Percentiles rank a stretch among this genome's conserved stretches.
Evolutionary conservation across 1,284 basidiomycete genomes (phyloP).

Genomic region (Prillingera fragicola): DNA sequence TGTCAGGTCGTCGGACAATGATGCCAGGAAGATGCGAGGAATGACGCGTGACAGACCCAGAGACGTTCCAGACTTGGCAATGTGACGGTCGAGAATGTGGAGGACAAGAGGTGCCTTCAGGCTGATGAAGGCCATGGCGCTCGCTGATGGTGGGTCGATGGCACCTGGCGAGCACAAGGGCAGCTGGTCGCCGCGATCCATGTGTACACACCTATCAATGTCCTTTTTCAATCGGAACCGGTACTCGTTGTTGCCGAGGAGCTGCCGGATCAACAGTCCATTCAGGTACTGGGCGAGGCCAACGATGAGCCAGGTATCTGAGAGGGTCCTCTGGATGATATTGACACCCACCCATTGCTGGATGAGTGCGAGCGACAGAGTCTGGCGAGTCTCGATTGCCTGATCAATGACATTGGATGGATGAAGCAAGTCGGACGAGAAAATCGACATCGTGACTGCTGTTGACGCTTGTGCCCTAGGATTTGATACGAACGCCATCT

Average conservation of each 20-base stretch:
- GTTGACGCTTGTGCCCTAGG: conserved; percentile 73
- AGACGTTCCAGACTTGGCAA: conserved; percentile 92
- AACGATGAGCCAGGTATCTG: conserved; percentile 93
- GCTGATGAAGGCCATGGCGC: conserved; percentile 79
- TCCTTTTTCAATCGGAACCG: conserved; percentile 93
- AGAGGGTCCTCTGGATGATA: conserved; percentile 89
- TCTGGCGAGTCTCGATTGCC: conserved; percentile 81
- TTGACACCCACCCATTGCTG: conserved; percentile 98
- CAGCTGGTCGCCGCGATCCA: conserved; percentile 83
- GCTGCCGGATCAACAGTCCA: conserved; percentile 75
- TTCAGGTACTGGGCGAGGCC: conserved; percentile 88
- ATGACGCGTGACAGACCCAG: conserved; percentile 90
- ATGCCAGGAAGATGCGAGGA: conserved; percentile 90
- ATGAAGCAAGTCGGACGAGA: conserved; percentile 78
- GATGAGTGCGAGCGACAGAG: conserved; percentile 79
- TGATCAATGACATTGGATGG: conserved; percentile 89
- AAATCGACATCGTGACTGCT: conserved; percentile 74
- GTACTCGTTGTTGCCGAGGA: conserved; percentile 96
- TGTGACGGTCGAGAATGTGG: conserved; percentile 87
- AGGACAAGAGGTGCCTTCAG: conserved; percentile 92
- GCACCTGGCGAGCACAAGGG: conserved; percentile 86
- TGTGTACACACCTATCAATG: conserved; percentile 84
- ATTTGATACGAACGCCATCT: conserved; percentile 92
- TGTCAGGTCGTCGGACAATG: conserved; percentile 82
- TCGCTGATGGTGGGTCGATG: conserved; percentile 72